These are phyloP conservation scores for Holtermannia corniformis DNA, from an alignment of 768 basidiomycete species.

Conservation along the genomic window DNA sequence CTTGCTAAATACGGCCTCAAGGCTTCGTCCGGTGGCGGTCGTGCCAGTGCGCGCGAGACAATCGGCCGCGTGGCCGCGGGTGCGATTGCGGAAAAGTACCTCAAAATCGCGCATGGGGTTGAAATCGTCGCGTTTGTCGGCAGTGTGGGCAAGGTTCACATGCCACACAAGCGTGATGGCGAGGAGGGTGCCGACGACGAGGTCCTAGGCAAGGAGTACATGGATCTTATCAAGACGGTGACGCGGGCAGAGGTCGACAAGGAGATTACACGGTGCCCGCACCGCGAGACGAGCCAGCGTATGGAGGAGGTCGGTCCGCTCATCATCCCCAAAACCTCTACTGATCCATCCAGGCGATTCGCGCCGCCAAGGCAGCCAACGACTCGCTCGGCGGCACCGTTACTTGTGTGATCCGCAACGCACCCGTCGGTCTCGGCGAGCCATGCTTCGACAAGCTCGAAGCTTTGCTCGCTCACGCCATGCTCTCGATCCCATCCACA, in stretches of 20 bases:
- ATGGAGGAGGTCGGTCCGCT: slow-evolving; percentile 68
- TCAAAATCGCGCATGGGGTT: slow-evolving; percentile 73
- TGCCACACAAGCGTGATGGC: slow-evolving; percentile 54
- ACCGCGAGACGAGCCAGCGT: slow-evolving; percentile 71
- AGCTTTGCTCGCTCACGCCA: slow-evolving; percentile 88
- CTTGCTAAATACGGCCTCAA: slow-evolving; percentile 95
- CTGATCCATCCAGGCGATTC: slow-evolving; percentile 80
- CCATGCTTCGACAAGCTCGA: slow-evolving; percentile 99
- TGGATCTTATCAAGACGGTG: slow-evolving; percentile 63
- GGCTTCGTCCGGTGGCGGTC: slow-evolving; percentile 91
- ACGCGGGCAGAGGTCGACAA: slow-evolving; percentile 83
- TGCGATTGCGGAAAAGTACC: slow-evolving; percentile 93
- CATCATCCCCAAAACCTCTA: too few species aligned
- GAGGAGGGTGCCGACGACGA: slow-evolving; percentile 58
- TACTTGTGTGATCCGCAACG: slow-evolving; percentile 86
- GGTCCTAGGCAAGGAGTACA: slow-evolving; percentile 66
- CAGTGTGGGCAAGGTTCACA: slow-evolving; percentile 82
- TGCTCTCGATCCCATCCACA: slow-evolving; percentile 97
- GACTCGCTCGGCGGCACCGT: slow-evolving; percentile 99
- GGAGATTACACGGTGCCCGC: slow-evolving; percentile 79
- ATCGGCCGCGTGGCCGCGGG: slow-evolving; percentile 98
- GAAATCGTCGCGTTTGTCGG: slow-evolving; percentile 97
- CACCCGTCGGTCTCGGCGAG: slow-evolving; percentile 86
- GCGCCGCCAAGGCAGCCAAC: slow-evolving; percentile 75
- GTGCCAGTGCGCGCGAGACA: slow-evolving; percentile 91